Base-by-base conservation (phyloP, 148 eudicot genomes). In the Silene conica region DNA sequence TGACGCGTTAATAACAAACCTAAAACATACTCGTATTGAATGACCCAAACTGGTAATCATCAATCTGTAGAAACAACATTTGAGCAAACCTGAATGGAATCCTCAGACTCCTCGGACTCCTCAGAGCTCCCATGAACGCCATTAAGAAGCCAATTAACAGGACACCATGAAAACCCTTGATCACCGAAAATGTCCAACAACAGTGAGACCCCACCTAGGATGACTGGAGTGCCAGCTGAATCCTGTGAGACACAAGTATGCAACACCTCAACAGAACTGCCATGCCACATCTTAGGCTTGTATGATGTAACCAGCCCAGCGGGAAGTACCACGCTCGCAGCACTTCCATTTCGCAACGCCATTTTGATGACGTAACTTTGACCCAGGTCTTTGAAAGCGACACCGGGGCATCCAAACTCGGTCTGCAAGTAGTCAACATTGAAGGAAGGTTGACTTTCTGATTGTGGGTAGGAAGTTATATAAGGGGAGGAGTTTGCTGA, bases 271-370 rank as follows among this genome's bases (percentile, higher is more conserved):
- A 86, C 82, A 6, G 83, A 75, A 60, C 89, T 91, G 1, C 96
- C 98, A 67, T 90, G 89, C 96, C 98, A 90, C 91, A 93, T 89
- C 67, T 79, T 84, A 5, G 92, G 88, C 81, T 90, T 93, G 76
- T 86, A 93, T 0, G 98, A 93, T 0, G 96, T 91, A 81, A 91
- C 81, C 22, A 93, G 73, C 55, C 98, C 98, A 71, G 87, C 79
- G 11, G 98, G 98, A 71, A 93, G 83, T 87, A 91, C 80, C 54
- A 93, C n/a, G 26, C 69, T 91, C 67, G 86, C 92, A 16, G 84
- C 73, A 41, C 89, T 93, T 22, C 96, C 92, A 15, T 89, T 91
- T 38, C 82, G 94, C 74, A 89, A 60, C 31, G 72, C 72, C 92
- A 93, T 83, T 78, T 58, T 89, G 56, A 85, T 86, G 2, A 93